Evolutionary conservation across 2,329 filamentous ascomycete genomes (phyloP).

Genomic region (Diaporthe sp.): DNA sequence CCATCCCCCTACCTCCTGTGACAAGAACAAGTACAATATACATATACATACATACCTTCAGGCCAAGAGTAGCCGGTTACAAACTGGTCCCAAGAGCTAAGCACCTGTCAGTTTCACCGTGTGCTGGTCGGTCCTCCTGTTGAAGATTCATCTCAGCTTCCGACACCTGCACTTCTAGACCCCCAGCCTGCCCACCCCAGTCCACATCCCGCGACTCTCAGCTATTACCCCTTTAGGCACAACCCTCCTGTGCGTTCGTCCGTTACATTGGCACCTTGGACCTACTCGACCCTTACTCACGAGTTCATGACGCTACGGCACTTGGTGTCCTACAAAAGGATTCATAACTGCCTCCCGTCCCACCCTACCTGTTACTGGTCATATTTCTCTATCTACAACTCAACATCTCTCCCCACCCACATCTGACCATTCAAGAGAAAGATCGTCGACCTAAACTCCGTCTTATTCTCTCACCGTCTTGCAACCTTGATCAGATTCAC

Average conservation of each 20-base stretch:
- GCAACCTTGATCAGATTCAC: not conserved
- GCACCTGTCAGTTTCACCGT: slow-evolving; percentile 44
- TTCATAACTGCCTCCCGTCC: slow-evolving; percentile 30
- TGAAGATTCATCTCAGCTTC: slow-evolving; percentile 31
- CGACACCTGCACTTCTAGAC: slow-evolving; percentile 17
- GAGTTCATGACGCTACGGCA: slow-evolving; percentile 29
- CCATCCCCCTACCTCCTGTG: not conserved
- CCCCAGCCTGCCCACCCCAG: slow-evolving; percentile 24
- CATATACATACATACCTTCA: not conserved
- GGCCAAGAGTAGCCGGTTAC: too few relatives aligned
- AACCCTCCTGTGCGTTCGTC: slow-evolving; percentile 32
- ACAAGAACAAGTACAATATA: not conserved
- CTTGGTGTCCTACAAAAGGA: slow-evolving; percentile 34
- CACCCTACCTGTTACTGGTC: slow-evolving; percentile 5
- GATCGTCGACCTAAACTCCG: not conserved
- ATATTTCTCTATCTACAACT: slow-evolving; percentile 11
- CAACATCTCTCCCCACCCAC: not conserved
- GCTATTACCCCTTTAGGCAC: slow-evolving; percentile 35
- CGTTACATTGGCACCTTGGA: slow-evolving; percentile 29
- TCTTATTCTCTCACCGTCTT: not conserved
- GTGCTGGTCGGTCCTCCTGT: slow-evolving; percentile 30
- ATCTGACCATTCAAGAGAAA: not conserved
- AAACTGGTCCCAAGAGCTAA: slow-evolving; percentile 36
- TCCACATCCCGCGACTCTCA: slow-evolving; percentile 33
- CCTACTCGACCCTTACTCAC: slow-evolving; percentile 24